phyloP scores from a whole-genome alignment of 306 rosid species.

The Sesbania bispinosa region DNA sequence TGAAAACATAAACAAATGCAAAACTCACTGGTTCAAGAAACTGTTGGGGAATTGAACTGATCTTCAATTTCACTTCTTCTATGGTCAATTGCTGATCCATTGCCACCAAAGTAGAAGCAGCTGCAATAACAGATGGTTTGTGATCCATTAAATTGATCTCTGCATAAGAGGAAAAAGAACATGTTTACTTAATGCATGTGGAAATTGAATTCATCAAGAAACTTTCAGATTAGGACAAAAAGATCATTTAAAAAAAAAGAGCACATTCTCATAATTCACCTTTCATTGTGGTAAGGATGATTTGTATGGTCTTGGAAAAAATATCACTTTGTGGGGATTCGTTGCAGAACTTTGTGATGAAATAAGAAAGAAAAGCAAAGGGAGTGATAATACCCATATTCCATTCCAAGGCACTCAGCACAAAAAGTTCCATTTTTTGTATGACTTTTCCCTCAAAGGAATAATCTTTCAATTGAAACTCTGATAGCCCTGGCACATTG shows the following conservation, averaged over 20 bases:
- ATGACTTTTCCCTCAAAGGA: slow-evolving; percentile 45
- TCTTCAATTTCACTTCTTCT: slow-evolving; percentile 52
- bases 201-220: background rate
- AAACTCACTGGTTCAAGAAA: slow-evolving; percentile 56
- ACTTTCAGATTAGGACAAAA: too few species aligned
- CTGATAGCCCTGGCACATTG: slow-evolving; percentile 49
- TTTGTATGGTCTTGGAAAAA: slow-evolving; percentile 34
- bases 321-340: slow-evolving; percentile 38
- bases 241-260: background rate
- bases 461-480: slow-evolving; percentile 48
- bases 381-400: slow-evolving; percentile 60
- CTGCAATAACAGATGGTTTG: slow-evolving; percentile 73
- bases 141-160: slow-evolving; percentile 59
- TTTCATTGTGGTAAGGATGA: slow-evolving; percentile 48
- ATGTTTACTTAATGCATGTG: slow-evolving; percentile 8
- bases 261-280: slow-evolving; percentile 34
- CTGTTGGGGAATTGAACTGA: slow-evolving; percentile 45
- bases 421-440: slow-evolving; percentile 76
- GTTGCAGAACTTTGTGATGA: slow-evolving; percentile 44
- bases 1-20: background rate
- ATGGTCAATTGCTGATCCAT: slow-evolving; percentile 48
- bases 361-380: slow-evolving; percentile 61
- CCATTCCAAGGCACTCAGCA: slow-evolving; percentile 73
- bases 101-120: slow-evolving; percentile 63
- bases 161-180: slow-evolving; percentile 34